These are phyloP conservation scores for Theobroma cacao DNA, from an alignment of 345 rosid species.

Conservation along the genomic window DNA sequence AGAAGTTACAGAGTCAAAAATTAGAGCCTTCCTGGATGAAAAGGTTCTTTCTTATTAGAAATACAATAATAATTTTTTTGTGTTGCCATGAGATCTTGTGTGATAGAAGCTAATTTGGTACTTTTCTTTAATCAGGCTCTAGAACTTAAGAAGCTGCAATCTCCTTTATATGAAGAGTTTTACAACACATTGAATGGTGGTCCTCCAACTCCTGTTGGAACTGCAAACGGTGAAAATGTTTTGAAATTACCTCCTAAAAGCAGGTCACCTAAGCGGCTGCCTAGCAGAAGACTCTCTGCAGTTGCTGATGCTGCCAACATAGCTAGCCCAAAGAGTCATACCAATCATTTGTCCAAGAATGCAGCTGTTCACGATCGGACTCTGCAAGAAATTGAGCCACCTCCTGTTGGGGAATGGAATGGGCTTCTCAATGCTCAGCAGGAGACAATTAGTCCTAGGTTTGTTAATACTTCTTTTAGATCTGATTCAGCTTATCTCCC, in stretches of 20 bases:
- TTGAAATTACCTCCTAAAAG: constrained; percentile 73
- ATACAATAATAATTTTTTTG: too few species aligned
- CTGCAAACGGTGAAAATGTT: constrained; percentile 39
- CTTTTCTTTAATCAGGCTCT: constrained; percentile 47
- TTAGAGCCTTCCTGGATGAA: constrained; percentile 82
- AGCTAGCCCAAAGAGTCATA: constrained; percentile 36
- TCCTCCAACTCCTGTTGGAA: constrained; percentile 42
- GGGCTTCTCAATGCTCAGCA: constrained; percentile 31
- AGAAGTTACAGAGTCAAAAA: constrained; percentile 79
- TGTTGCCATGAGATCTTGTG: neutral
- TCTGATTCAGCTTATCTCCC: constrained; percentile 5
- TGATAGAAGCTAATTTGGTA: constrained; percentile 1
- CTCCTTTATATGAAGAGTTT: constrained; percentile 86
- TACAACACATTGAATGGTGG: constrained; percentile 61
- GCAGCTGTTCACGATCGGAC: constrained; percentile 32
- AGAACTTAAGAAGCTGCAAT: constrained; percentile 72
- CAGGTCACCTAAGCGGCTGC: constrained; percentile 68
- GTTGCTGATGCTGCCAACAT: constrained; percentile 40
- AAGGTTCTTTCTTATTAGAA: constrained; percentile 42
- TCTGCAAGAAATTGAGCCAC: constrained; percentile 58
- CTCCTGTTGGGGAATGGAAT: constrained; percentile 43
- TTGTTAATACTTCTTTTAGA: constrained; percentile 16
- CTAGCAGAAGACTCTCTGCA: constrained; percentile 75
- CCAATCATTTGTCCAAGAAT: constrained; percentile 34
- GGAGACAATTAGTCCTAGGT: constrained; percentile 53